Base-by-base conservation (phyloP, 2,329 filamentous ascomycete species). In the Colletotrichum sojae region DNA sequence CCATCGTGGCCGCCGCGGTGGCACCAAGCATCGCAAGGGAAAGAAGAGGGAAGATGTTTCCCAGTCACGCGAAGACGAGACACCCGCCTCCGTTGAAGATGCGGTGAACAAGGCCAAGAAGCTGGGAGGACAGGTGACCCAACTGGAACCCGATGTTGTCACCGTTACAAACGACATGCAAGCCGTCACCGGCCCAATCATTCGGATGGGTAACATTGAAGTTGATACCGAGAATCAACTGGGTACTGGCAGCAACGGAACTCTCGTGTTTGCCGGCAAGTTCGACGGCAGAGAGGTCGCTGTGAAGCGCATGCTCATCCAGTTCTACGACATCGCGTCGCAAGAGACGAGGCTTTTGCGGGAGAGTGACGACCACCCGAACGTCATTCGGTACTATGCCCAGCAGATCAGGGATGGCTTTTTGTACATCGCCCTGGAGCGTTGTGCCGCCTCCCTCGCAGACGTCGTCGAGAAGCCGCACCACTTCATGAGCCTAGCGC, bases 371-470 rank as follows among this genome's bases (percentile, higher is more conserved):
- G 93, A 98, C 75, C 96, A 99, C 76, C 91, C 92, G 13, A 98
- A 99, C 78, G 95, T 99, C 49, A 97, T 99, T 72, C 94, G 95
- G 46, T 99, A 99, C 78, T 98, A 94, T 76, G 94, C 95, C 56
- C 95, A 97, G 75, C 93, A 97, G 75, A 91, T 93, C 74, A 94
- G 94, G 12, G 89, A 93, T 43, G 93, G 93, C 18, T 99, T 99
- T 80, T 86, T 98, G 45, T 99, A 99, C 79, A 99, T 99, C 75
- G 96, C 95, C 0, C 84, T 99, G 22, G 96, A 99, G 80, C 88
- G 97, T 6, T 99, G 96, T 76, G 94, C 95, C 46, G 95, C 95
- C 3, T 98, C 95, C 45, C 84, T 99, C 27, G 95, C 95, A 67
- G 96, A 99, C 74, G 90, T 99, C 1, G 89, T 98, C 49, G 93